phyloP scores from a whole-genome alignment of 1,139 yeast species.

The Suhomyces terraborum region DNA sequence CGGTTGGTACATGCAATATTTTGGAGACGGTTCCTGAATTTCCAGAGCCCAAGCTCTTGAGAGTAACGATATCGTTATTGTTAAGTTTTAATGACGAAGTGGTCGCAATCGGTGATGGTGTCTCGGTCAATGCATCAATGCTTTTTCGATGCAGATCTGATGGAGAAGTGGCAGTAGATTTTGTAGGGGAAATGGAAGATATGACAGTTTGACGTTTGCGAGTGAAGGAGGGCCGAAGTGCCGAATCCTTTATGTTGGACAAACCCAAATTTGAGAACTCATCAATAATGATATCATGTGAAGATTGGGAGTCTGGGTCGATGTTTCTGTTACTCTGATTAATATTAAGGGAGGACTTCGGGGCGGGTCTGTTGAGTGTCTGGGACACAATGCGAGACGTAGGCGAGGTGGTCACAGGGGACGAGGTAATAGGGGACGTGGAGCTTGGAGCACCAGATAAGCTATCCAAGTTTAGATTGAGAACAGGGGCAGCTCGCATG shows the following conservation, averaged over 20 bases:
- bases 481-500: slow-evolving; percentile 25
- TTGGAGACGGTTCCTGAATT: slow-evolving; percentile 92
- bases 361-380: slow-evolving; percentile 9
- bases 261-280: slow-evolving; percentile 35
- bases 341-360: slow-evolving; percentile 18
- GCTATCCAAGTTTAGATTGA: slow-evolving; percentile 15
- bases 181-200: slow-evolving; percentile 48
- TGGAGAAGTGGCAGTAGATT: slow-evolving; percentile 24
- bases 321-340: slow-evolving; percentile 27
- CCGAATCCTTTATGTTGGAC: slow-evolving; percentile 7
- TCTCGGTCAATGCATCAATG: slow-evolving; percentile 7
- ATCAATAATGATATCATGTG: slow-evolving; percentile 29
- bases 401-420: slow-evolving; percentile 3
- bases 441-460: background rate
- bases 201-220: slow-evolving; percentile 48
- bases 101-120: slow-evolving; percentile 38
- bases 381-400: slow-evolving; percentile 12
- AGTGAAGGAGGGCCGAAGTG: background rate
- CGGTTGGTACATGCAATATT: slow-evolving; percentile 85
- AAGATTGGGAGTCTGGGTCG: slow-evolving; percentile 33
- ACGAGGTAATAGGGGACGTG: background rate
- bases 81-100: slow-evolving; percentile 48
- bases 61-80: slow-evolving; percentile 68
- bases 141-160: background rate
- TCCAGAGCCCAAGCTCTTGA: slow-evolving; percentile 86